phyloP scores from a whole-genome alignment of 1,139 yeast genomes.

The Geotrichum fermentans region DNA sequence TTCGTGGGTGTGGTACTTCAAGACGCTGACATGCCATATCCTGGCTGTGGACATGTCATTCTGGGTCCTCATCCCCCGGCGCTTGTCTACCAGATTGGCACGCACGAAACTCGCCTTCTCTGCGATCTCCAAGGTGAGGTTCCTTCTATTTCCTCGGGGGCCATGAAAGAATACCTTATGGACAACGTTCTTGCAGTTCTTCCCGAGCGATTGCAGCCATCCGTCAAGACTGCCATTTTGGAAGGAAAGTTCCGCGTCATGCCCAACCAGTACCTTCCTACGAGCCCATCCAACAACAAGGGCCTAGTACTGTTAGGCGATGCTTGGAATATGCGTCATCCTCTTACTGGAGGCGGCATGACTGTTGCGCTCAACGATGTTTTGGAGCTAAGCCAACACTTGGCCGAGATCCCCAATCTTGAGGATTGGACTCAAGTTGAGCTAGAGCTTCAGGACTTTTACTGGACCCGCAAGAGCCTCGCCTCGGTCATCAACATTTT shows the following conservation, averaged over 20 bases:
- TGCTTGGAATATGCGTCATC: slow-evolving; percentile 95
- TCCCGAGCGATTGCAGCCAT: slow-evolving; percentile 60
- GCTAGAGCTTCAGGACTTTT: slow-evolving; percentile 66
- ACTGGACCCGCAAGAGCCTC: slow-evolving; percentile 66
- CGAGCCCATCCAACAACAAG: slow-evolving; percentile 52
- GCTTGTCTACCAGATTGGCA: slow-evolving; percentile 81
- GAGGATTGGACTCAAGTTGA: slow-evolving; percentile 46
- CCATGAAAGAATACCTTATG: slow-evolving; percentile 56
- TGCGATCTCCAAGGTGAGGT: slow-evolving; percentile 82
- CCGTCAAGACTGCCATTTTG: slow-evolving; percentile 56
- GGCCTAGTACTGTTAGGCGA: slow-evolving; percentile 91
- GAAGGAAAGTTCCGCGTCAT: slow-evolving; percentile 62
- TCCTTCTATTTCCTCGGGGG: slow-evolving; percentile 61
- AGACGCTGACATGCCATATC: slow-evolving; percentile 67
- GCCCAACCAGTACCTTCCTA: slow-evolving; percentile 93
- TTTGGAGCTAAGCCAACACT: slow-evolving; percentile 54
- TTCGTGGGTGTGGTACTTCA: slow-evolving; percentile 78
- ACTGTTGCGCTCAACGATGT: slow-evolving; percentile 94
- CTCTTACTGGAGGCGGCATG: slow-evolving; percentile 99
- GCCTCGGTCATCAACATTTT: slow-evolving; percentile 85
- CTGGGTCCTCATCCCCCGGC: slow-evolving; percentile 84
- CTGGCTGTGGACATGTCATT: slow-evolving; percentile 82
- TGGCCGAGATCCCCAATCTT: slow-evolving; percentile 38
- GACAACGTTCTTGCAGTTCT: slow-evolving; percentile 60
- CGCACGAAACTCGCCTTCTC: slow-evolving; percentile 75